Evolutionary conservation across 129 eudicot genomes (phyloP).

Genomic region (Pulicaria dysenterica): DNA sequence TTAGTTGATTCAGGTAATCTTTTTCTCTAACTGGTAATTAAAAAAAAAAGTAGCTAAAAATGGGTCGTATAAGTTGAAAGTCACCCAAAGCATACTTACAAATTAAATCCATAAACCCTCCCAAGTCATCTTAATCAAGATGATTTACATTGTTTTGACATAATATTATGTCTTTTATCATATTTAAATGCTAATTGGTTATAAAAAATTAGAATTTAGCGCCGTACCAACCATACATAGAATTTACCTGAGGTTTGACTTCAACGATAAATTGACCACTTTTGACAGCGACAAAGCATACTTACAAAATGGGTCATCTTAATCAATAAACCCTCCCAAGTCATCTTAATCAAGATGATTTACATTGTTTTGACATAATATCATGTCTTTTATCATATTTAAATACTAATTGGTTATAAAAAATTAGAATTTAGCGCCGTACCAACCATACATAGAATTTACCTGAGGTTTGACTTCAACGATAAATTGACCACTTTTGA

Average conservation of each 20-base stretch:
- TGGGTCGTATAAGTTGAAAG: background rate
- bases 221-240: no score
- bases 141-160: background rate
- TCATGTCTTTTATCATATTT: background rate
- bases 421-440: no score
- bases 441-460: background rate
- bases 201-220: no score
- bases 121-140: background rate
- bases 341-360: background rate
- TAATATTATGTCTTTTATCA: background rate
- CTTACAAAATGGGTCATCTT: conserved; percentile 54
- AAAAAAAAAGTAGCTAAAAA: background rate
- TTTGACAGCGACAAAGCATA: conserved; percentile 53
- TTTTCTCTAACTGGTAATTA: background rate
- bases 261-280: conserved; percentile 88
- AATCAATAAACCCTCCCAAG: background rate
- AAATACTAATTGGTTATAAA: background rate
- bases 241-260: conserved; percentile 94
- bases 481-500: conserved; percentile 80
- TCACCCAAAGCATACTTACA: background rate
- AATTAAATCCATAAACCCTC: background rate
- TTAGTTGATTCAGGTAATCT: background rate
- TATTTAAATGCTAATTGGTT: background rate
- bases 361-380: background rate
- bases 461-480: conserved; percentile 98